A percentile compares a stretch with the other conserved stretches of the same genome.
phyloP scores from a whole-genome alignment of 1,139 yeast genomes.

The Chernovozyma sophiae-reginae region DNA sequence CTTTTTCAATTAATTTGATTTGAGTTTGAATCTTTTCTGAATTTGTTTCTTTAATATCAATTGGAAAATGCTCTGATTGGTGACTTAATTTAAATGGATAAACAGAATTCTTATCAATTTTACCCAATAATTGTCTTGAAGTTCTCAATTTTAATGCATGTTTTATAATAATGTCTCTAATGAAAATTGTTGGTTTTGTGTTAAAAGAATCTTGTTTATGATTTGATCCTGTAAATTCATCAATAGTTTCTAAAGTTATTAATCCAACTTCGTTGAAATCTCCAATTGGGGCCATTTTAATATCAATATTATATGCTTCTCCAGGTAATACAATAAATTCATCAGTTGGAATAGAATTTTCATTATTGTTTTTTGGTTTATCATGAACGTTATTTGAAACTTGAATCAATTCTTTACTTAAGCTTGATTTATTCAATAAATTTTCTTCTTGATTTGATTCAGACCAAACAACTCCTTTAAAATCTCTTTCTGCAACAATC shows the following conservation, averaged over 20 bases:
- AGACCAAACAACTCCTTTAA: conserved; percentile 90
- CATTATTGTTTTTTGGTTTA: conserved; percentile 19
- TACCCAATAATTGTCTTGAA: conserved; percentile 66
- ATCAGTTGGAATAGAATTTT: conserved; percentile 62
- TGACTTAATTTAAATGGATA: conserved; percentile 85
- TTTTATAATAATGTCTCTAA: conserved; percentile 79
- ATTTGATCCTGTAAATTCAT: conserved; percentile 60
- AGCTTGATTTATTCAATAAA: conserved; percentile 43
- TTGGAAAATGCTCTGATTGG: conserved; percentile 57
- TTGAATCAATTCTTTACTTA: conserved; percentile 34
- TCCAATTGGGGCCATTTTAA: conserved; percentile 69
- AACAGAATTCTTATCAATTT: conserved; percentile 74
- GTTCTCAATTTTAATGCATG: conserved; percentile 75
- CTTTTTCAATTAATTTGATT: conserved; percentile 42
- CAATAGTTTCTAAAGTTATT: conserved; percentile 62
- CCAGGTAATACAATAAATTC: conserved; percentile 73
- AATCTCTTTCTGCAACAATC: conserved; percentile 85
- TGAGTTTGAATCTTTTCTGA: conserved; percentile 28
- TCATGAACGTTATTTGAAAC: conserved; percentile 22
- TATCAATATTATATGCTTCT: conserved; percentile 82
- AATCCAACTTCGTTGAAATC: conserved; percentile 57
- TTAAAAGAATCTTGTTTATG: conserved; percentile 47
- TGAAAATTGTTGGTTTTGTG: conserved; percentile 67
- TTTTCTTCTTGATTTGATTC: conserved; percentile 73
- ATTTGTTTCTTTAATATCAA: conserved; percentile 34